Evolutionary conservation across 2,329 filamentous ascomycete genomes (phyloP).

Genomic region (Alternaria ethzedia): DNA sequence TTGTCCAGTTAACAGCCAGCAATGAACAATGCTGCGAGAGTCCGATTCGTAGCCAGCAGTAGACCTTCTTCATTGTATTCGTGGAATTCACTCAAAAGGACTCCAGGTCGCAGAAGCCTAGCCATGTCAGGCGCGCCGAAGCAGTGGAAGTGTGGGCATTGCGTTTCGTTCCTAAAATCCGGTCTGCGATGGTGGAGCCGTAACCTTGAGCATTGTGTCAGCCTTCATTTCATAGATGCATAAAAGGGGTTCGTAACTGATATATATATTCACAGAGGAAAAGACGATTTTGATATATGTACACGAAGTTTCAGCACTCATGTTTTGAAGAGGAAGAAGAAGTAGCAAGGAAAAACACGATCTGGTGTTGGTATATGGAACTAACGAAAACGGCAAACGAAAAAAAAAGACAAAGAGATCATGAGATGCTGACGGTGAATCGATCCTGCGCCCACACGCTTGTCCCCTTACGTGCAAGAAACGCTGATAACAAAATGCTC

Average conservation of each 20-base stretch:
- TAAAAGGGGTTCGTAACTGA: not conserved
- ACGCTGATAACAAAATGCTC: not conserved
- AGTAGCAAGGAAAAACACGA: not conserved
- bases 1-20: not conserved
- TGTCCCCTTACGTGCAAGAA: not conserved
- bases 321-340: not conserved
- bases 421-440: not conserved
- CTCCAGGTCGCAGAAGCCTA: not conserved
- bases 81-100: not conserved
- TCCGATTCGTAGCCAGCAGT: not conserved
- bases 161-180: not conserved
- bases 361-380: slow-evolving; percentile 3
- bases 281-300: not conserved
- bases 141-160: not conserved
- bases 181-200: not conserved
- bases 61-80: not conserved
- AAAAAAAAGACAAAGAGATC: not conserved
- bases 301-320: not conserved
- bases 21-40: not conserved
- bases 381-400: not conserved
- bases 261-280: not conserved
- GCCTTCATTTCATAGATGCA: not conserved
- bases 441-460: slow-evolving; percentile 1
- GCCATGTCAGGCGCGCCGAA: not conserved
- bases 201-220: not conserved